A percentile compares a stretch with the other conserved stretches of the same genome.
phyloP scores from a whole-genome alignment of 2,329 filamentous ascomycete species.

The Neophaeococcomyces mojaviensis region DNA sequence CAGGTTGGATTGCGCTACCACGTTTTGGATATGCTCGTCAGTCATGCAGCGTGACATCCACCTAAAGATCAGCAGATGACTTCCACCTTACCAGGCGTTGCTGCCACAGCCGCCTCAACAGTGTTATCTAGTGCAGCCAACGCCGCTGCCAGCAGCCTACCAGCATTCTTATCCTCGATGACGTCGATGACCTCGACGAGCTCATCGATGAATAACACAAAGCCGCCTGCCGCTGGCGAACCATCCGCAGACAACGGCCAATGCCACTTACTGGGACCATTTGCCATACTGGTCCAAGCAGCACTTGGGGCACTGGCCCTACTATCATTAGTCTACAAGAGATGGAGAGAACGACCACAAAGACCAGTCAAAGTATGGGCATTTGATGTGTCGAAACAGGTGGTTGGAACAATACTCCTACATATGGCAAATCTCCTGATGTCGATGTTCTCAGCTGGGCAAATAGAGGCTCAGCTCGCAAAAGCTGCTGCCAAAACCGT shows the following conservation, averaged over 20 bases:
- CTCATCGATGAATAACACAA: background rate
- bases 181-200: background rate
- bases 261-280: constrained; percentile 80
- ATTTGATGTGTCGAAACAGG: constrained; percentile 95
- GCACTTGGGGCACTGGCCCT: constrained; percentile 77
- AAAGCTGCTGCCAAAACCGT: constrained; percentile 31
- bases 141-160: background rate
- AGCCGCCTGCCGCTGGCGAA: constrained; percentile 4
- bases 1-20: too few relatives aligned
- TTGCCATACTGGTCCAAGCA: constrained; percentile 82
- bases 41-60: background rate
- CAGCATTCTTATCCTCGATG: background rate
- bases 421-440: constrained; percentile 92
- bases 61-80: background rate
- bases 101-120: background rate
- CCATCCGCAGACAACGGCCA: constrained; percentile 55
- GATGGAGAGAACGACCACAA: constrained; percentile 85
- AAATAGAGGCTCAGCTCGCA: constrained; percentile 47
- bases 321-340: constrained; percentile 82
- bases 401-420: constrained; percentile 83
- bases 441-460: constrained; percentile 88
- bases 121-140: background rate
- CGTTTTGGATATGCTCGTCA: too few relatives aligned
- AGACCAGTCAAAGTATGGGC: constrained; percentile 93
- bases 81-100: background rate